These are phyloP conservation scores for Bimuria novae-zelandiae DNA, from an alignment of 2,329 filamentous ascomycete species.

Conservation along the genomic window DNA sequence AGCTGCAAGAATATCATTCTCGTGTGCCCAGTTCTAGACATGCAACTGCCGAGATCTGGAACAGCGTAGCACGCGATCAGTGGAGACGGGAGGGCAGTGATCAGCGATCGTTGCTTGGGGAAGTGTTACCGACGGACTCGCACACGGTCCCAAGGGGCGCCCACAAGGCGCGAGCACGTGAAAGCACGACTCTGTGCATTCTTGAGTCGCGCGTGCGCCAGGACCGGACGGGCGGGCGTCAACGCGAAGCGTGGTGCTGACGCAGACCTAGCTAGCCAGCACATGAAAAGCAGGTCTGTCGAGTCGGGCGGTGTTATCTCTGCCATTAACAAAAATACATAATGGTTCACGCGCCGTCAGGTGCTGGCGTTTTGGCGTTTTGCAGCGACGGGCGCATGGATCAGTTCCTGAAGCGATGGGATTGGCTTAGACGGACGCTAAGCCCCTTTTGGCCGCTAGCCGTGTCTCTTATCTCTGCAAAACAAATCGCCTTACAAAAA, in stretches of 20 bases:
- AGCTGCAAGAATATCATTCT: not conserved
- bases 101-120: constrained; percentile 2
- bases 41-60: not conserved
- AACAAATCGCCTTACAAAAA: constrained; percentile 21
- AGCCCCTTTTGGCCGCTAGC: not conserved
- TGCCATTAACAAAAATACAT: constrained; percentile 11
- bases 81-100: not conserved
- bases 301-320: constrained; percentile 9
- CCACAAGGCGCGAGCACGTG: not conserved
- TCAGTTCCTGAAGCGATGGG: not conserved
- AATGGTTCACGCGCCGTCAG: constrained; percentile 9
- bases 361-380: no score
- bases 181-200: not conserved
- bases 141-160: not conserved
- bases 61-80: not conserved
- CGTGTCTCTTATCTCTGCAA: constrained; percentile 20
- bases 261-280: not conserved
- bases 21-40: not conserved
- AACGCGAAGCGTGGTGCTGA: not conserved
- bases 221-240: not conserved
- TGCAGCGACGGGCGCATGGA: no score
- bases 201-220: not conserved
- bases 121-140: not conserved
- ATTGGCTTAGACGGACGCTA: not conserved
- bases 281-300: not conserved